Conservation (phyloP, 2,329 filamentous ascomycete species). For the Alternaria conjuncta region DNA sequence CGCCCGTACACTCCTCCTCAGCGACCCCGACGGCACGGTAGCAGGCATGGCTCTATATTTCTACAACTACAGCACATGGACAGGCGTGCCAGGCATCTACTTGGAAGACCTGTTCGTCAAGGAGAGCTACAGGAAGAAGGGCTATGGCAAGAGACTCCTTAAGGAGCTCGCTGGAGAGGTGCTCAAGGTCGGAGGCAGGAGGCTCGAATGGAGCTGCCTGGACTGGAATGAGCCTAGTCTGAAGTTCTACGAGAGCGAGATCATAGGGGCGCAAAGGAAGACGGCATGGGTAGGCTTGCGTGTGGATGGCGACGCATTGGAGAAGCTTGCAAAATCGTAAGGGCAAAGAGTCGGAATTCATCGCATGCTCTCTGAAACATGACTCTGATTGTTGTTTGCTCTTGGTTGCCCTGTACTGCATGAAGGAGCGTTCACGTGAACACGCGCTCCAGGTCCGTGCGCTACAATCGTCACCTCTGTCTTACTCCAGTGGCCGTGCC, state of each 20-base stretch:
- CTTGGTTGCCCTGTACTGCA: not conserved
- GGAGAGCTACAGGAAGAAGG: constrained; percentile 71
- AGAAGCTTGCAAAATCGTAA: constrained; percentile 57
- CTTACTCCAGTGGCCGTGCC: too few species aligned
- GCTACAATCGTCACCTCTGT: too few species aligned
- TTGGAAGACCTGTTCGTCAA: constrained; percentile 92
- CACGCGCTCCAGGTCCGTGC: too few species aligned
- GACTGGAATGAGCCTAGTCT: constrained; percentile 94
- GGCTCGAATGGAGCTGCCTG: constrained; percentile 89
- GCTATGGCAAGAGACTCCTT: constrained; percentile 80
- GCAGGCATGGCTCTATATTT: constrained; percentile 90
- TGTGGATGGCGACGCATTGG: constrained; percentile 70
- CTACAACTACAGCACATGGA: constrained; percentile 96
- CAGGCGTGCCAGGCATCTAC: constrained; percentile 84
- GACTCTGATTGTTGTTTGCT: not conserved
- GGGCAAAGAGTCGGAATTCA: too few species aligned
- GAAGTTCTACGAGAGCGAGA: constrained; percentile 71
- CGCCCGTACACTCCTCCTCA: constrained; percentile 76
- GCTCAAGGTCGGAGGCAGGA: constrained; percentile 70
- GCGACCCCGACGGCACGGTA: constrained; percentile 51
- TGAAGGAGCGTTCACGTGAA: too few species aligned
- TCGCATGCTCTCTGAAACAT: not conserved
- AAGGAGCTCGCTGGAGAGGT: constrained; percentile 81
- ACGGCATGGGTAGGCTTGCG: constrained; percentile 78
- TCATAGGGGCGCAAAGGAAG: constrained; percentile 68